Evolutionary conservation across 2,329 filamentous ascomycete species (phyloP), one percentile per base, ranked within the genome.

Genomic region (Byssothecium circinans): DNA sequence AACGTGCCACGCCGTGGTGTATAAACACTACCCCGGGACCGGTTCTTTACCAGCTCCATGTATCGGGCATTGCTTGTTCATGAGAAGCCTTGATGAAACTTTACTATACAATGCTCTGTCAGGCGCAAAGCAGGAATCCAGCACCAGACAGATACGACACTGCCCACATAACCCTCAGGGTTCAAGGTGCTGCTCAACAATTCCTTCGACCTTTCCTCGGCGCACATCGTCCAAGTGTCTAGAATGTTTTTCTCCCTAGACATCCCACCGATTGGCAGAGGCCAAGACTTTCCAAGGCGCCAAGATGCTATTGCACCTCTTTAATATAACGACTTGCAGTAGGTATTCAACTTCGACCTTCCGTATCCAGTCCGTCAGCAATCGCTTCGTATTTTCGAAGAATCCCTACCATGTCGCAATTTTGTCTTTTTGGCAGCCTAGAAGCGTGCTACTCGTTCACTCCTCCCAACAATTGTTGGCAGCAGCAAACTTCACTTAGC

Each of bases 271-370:
- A 32, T 32, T 32, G 29, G 14, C 29, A 4, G 12, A 12, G 29
- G 25, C 25, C 27, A 30, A 41, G 25, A 32, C 7, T 18, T 41
- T 30, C 39, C 25, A 41, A 41, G 39, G 20, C 17, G 39, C 39
- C 39, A 41, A 41, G 39, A n/a, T 30, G 18, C 25, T 41, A 22
- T 18, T 30, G 14, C 3, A 18, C 25, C 18, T 30, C 39, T 30
- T 30, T 41, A 29, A 41, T 41, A 41, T 41, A 39, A 27, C 23
- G 39, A 41, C 25, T n/a, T 41, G 27, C 39, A 41, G 37, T n/a
- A 17, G 22, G 35, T 27, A 11, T 43, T 41, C 17, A 19, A 17
- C 12, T 43, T 36, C 36, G 34, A 38, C 25, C 27, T 40, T 27
- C 45, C 39, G 25, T 22, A 53, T 15, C 45, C 47, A 27, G 39